Percentiles rank a stretch among this genome's conserved stretches.
These are phyloP conservation scores for Saccharomycopsis sp. DNA, from an alignment of 805 yeast species.

Conservation along the genomic window DNA sequence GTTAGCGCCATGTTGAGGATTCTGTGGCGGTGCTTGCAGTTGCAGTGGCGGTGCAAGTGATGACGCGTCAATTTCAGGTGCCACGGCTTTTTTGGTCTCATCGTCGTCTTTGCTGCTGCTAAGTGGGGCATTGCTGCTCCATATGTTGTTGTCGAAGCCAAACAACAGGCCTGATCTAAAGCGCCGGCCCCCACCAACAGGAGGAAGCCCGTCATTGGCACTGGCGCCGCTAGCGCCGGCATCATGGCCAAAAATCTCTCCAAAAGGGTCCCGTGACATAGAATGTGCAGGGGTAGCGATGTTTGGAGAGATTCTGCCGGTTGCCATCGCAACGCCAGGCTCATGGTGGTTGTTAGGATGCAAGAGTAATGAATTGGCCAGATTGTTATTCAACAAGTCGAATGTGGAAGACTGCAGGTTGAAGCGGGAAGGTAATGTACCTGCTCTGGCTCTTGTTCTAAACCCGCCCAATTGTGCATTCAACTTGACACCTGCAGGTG, in stretches of 20 bases:
- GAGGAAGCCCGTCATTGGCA: slow-evolving; percentile 21
- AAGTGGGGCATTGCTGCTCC: slow-evolving; percentile 52
- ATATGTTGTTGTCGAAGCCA: slow-evolving; percentile 40
- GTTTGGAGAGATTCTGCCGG: not conserved
- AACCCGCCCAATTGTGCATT: slow-evolving; percentile 33
- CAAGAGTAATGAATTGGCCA: slow-evolving; percentile 7
- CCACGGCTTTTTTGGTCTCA: too few relatives aligned
- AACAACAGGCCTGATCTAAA: slow-evolving; percentile 51
- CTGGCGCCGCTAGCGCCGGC: slow-evolving; percentile 27
- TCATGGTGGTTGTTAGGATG: slow-evolving; percentile 26
- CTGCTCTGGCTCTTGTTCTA: slow-evolving; percentile 64
- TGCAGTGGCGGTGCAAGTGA: slow-evolving; percentile 19
- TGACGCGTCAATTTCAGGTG: too few relatives aligned
- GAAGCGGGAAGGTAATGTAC: slow-evolving; percentile 68
- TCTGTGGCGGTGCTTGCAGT: slow-evolving; percentile 14
- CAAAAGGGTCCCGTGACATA: slow-evolving; percentile 14
- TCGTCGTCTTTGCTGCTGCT: not conserved
- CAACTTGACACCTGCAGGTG: slow-evolving; percentile 3
- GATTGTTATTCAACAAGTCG: slow-evolving; percentile 4
- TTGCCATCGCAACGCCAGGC: slow-evolving; percentile 20
- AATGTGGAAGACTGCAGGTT: slow-evolving; percentile 27
- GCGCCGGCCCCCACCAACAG: slow-evolving; percentile 26
- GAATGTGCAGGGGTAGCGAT: not conserved
- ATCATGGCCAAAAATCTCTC: slow-evolving; percentile 22
- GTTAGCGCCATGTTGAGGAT: not conserved